Evolutionary conservation across 2,329 filamentous ascomycete genomes (phyloP).

Genomic region (Bretziella fagacearum): DNA sequence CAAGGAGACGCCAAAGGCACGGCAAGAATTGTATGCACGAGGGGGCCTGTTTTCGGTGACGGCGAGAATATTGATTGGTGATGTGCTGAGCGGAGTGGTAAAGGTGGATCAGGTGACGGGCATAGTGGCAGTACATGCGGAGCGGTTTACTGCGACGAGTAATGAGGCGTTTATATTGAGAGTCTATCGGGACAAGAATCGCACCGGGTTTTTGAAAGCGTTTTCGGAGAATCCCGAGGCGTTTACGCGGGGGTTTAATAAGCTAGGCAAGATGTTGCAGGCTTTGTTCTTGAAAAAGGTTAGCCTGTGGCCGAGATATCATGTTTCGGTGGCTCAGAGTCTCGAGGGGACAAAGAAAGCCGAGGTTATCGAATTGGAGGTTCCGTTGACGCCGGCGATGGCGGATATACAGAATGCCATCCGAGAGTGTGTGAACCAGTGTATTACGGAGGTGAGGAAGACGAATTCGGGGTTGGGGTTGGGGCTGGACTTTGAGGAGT

Average conservation of each 20-base stretch:
- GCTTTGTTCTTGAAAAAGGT: constrained; percentile 81
- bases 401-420: constrained; percentile 83
- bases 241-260: constrained; percentile 75
- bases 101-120: constrained; percentile 76
- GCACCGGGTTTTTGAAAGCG: constrained; percentile 81
- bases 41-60: constrained; percentile 94
- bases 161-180: constrained; percentile 88
- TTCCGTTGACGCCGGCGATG: constrained; percentile 93
- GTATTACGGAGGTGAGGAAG: constrained; percentile 86
- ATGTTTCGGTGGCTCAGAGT: constrained; percentile 74
- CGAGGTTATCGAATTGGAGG: constrained; percentile 91
- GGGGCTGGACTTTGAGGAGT: constrained; percentile 68
- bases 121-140: constrained; percentile 72
- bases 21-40: constrained; percentile 79
- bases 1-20: constrained; percentile 72
- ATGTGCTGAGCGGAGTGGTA: constrained; percentile 70
- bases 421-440: constrained; percentile 89
- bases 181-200: constrained; percentile 89
- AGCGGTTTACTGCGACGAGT: constrained; percentile 70
- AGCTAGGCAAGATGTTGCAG: constrained; percentile 75
- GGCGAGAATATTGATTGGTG: constrained; percentile 84
- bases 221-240: constrained; percentile 90
- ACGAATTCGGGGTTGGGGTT: constrained; percentile 54
- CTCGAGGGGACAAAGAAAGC: constrained; percentile 79
- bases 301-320: constrained; percentile 84